Evolutionary conservation across 495 filamentous ascomycete genomes (phyloP).

Genomic region (Penicillium cinerascens): DNA sequence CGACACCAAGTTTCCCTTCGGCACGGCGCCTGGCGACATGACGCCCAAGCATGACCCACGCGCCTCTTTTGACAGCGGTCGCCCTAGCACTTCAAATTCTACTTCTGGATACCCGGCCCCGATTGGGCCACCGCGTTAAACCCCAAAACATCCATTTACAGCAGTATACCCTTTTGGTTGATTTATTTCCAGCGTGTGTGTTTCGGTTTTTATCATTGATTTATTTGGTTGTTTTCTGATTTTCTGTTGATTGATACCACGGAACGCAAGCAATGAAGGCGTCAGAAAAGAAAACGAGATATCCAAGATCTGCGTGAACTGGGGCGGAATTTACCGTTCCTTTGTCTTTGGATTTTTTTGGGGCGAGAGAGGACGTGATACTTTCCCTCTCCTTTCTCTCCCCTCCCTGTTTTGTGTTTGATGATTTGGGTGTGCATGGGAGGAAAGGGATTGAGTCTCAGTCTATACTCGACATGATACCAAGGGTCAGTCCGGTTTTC

Average conservation of each 20-base stretch:
- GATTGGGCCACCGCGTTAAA: slow-evolving; percentile 80
- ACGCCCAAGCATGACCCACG: slow-evolving; percentile 79
- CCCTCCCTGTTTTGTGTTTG: slow-evolving; percentile 7
- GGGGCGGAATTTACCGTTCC: slow-evolving; percentile 15
- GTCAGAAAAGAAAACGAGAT: slow-evolving; percentile 36
- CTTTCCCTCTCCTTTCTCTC: slow-evolving; percentile 5
- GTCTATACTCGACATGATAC: slow-evolving; percentile 8
- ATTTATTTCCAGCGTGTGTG: slow-evolving; percentile 38
- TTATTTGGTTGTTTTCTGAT: slow-evolving; percentile 15
- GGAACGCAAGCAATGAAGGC: slow-evolving; percentile 35
- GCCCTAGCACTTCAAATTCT: slow-evolving; percentile 90
- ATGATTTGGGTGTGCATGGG: slow-evolving; percentile 13
- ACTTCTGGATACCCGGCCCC: slow-evolving; percentile 92
- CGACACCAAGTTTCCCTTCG: slow-evolving; percentile 63
- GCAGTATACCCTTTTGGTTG: slow-evolving; percentile 57
- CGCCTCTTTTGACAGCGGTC: slow-evolving; percentile 83
- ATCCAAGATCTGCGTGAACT: slow-evolving; percentile 32
- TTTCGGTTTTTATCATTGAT: slow-evolving; percentile 22
- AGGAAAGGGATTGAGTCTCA: slow-evolving; percentile 10
- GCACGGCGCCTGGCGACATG: slow-evolving; percentile 69
- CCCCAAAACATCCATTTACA: slow-evolving; percentile 54
- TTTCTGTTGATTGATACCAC: slow-evolving; percentile 43
- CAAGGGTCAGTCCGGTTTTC: background rate
- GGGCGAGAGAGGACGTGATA: background rate
- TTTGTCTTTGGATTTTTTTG: slow-evolving; percentile 7